Evolutionary conservation across 1,139 yeast species (phyloP).

Genomic region (Candida tetrigidarum): DNA sequence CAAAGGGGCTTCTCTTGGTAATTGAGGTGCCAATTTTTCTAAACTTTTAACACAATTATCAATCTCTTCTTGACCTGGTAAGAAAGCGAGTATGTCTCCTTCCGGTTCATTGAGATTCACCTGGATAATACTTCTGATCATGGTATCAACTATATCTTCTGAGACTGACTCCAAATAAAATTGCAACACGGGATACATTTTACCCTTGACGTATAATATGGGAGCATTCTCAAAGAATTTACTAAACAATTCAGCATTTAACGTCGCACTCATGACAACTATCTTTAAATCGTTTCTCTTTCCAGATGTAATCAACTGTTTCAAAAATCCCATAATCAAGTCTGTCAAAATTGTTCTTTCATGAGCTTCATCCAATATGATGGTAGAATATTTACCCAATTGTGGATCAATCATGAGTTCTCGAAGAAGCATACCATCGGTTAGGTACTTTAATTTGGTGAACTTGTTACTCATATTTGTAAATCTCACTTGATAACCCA

Average conservation of each 20-base stretch:
- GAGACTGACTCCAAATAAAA: slow-evolving; percentile 97
- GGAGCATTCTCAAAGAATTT: slow-evolving; percentile 90
- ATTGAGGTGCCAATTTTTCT: slow-evolving; percentile 75
- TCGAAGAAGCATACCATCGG: slow-evolving; percentile 97
- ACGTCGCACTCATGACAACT: slow-evolving; percentile 96
- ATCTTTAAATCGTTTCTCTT: slow-evolving; percentile 89
- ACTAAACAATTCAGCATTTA: slow-evolving; percentile 97
- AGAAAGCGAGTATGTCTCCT: slow-evolving; percentile 86
- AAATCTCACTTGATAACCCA: slow-evolving; percentile 91
- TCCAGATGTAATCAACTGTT: slow-evolving; percentile 75
- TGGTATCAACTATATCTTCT: slow-evolving; percentile 92
- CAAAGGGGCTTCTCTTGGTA: slow-evolving; percentile 83
- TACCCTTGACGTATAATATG: slow-evolving; percentile 92
- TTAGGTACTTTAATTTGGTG: slow-evolving; percentile 92
- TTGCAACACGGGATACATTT: slow-evolving; percentile 97
- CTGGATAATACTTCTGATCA: slow-evolving; percentile 91
- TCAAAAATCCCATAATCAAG: slow-evolving; percentile 92
- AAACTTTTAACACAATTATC: slow-evolving; percentile 92
- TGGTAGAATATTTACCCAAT: slow-evolving; percentile 79
- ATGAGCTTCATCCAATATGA: slow-evolving; percentile 97
- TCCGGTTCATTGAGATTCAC: slow-evolving; percentile 88
- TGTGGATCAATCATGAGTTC: slow-evolving; percentile 98
- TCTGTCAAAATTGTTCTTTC: slow-evolving; percentile 97
- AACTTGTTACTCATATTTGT: slow-evolving; percentile 89
- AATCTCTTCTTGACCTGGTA: slow-evolving; percentile 98